phyloP scores from a whole-genome alignment of 2,329 filamentous ascomycete species.

The Hymenoscyphus fraxineus region DNA sequence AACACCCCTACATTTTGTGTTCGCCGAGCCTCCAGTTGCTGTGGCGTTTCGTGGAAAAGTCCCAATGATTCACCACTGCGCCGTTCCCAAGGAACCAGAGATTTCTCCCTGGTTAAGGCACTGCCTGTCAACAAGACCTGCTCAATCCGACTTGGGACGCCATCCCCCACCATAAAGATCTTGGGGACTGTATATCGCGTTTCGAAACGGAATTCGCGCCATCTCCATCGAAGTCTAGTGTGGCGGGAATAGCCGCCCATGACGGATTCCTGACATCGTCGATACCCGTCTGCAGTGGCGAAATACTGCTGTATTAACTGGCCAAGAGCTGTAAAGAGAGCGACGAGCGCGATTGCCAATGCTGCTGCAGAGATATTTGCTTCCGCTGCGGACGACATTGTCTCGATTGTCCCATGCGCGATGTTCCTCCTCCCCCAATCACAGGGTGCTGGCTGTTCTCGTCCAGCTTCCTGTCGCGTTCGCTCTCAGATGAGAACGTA shows the following conservation, averaged over 20 bases:
- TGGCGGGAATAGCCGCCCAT: conserved; percentile 30
- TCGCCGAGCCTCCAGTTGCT: conserved; percentile 1
- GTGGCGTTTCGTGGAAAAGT: neutral
- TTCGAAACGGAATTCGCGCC: conserved; percentile 35
- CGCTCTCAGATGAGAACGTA: too few species aligned
- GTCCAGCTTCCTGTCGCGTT: too few species aligned
- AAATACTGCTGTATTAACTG: conserved; percentile 34
- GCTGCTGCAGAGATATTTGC: conserved; percentile 19
- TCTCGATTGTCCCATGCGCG: neutral
- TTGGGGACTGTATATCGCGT: conserved; percentile 31
- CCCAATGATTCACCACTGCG: neutral
- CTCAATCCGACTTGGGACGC: conserved; percentile 10
- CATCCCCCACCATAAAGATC: conserved; percentile 22
- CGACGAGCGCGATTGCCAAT: conserved; percentile 32
- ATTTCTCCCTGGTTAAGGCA: conserved; percentile 13
- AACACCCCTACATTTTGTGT: conserved; percentile 2
- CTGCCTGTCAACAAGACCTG: conserved; percentile 18
- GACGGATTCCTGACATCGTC: conserved; percentile 33
- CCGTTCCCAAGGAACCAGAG: conserved; percentile 11
- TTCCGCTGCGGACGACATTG: neutral
- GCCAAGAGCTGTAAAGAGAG: conserved; percentile 30
- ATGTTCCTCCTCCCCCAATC: neutral
- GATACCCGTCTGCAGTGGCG: conserved; percentile 35
- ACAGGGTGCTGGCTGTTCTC: too few species aligned
- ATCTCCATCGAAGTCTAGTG: conserved; percentile 28